Percentiles rank a stretch among this genome's conserved stretches.
Conservation (phyloP, 768 basidiomycete genomes). For the Tulasnella sp. region DNA sequence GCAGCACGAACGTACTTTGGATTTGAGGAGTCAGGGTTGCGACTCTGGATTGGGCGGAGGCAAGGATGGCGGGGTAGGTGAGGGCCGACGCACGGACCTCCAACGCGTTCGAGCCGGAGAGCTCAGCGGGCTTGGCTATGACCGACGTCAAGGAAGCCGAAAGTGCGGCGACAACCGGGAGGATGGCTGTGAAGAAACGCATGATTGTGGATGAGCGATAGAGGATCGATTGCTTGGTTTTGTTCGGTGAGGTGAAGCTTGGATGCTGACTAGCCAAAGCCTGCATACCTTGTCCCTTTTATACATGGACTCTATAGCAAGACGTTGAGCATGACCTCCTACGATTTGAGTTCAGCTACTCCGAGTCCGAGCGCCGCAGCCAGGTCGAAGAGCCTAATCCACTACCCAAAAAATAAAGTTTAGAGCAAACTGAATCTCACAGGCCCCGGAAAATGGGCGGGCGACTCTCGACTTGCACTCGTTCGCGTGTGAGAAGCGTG, state of each 20-base stretch:
- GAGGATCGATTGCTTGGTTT: background rate
- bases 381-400: background rate
- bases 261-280: background rate
- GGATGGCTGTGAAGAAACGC: background rate
- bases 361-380: background rate
- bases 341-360: background rate
- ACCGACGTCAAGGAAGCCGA: background rate
- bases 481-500: background rate
- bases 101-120: background rate
- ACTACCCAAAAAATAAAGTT: background rate
- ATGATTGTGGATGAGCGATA: background rate
- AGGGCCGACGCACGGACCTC: background rate
- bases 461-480: background rate
- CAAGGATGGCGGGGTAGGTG: background rate
- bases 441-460: background rate
- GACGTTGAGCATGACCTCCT: background rate
- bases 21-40: background rate
- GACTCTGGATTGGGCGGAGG: background rate
- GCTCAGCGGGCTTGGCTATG: background rate
- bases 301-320: background rate
- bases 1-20: background rate
- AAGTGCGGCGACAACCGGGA: background rate
- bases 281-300: background rate
- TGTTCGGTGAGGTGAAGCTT: background rate
- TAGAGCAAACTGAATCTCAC: background rate